phyloP scores from a whole-genome alignment of 2,329 filamentous ascomycete genomes.

The Cercospora nicotianae region DNA sequence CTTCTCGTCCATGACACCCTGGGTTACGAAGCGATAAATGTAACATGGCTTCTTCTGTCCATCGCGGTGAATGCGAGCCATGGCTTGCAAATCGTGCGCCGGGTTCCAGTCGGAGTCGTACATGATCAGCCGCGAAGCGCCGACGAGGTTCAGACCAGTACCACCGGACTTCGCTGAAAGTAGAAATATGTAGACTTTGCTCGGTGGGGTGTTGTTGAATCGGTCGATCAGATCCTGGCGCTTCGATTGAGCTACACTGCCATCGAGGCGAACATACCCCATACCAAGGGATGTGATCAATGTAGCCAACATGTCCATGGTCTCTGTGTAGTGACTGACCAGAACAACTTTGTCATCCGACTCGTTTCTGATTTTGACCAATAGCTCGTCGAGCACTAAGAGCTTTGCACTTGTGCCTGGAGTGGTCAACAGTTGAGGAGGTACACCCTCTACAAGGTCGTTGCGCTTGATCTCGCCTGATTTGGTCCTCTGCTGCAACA shows the following conservation, averaged over 20 bases:
- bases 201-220: slow-evolving; percentile 62
- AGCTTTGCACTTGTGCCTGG: slow-evolving; percentile 65
- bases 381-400: slow-evolving; percentile 64
- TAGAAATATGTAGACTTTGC: slow-evolving; percentile 66
- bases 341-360: slow-evolving; percentile 71
- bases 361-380: slow-evolving; percentile 60
- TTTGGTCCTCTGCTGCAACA: slow-evolving; percentile 55
- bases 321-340: slow-evolving; percentile 75
- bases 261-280: slow-evolving; percentile 67
- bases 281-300: slow-evolving; percentile 62
- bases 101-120: slow-evolving; percentile 79
- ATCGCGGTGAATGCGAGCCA: slow-evolving; percentile 72
- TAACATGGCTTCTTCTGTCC: slow-evolving; percentile 67
- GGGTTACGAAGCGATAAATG: slow-evolving; percentile 68
- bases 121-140: slow-evolving; percentile 67
- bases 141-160: slow-evolving; percentile 68
- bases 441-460: slow-evolving; percentile 46
- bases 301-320: slow-evolving; percentile 64
- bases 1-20: slow-evolving; percentile 70
- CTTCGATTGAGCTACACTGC: slow-evolving; percentile 63
- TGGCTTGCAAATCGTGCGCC: slow-evolving; percentile 70
- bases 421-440: slow-evolving; percentile 56
- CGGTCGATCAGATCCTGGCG: slow-evolving; percentile 68
- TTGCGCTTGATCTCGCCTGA: slow-evolving; percentile 38
- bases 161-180: slow-evolving; percentile 73